phyloP scores from a whole-genome alignment of 345 rosid species.

The Salix suchowensis region DNA sequence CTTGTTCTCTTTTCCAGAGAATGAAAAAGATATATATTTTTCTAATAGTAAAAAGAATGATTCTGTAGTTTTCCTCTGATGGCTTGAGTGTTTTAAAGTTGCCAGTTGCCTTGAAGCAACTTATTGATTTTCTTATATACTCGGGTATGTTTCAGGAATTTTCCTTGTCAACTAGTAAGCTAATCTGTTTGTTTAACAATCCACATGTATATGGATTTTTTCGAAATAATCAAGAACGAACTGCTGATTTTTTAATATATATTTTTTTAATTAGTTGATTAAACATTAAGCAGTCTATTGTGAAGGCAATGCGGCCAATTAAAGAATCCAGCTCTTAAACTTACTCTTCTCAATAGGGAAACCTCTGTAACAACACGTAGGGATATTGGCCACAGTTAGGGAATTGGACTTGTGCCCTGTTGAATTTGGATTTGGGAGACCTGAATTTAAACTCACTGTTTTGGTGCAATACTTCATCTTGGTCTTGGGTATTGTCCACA shows the following conservation, averaged over 20 bases:
- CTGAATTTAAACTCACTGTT: neutral
- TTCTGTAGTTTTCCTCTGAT: neutral
- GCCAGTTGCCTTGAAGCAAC: neutral
- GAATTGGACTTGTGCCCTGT: neutral
- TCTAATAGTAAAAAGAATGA: neutral
- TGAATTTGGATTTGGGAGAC: neutral
- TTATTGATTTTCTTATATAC: neutral
- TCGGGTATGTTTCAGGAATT: neutral
- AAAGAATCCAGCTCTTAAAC: neutral
- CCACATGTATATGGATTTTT: neutral
- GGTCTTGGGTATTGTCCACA: neutral
- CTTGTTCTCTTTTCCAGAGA: neutral
- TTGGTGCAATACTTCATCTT: neutral
- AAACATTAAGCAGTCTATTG: neutral
- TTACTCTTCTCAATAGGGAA: neutral
- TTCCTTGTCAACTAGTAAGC: neutral
- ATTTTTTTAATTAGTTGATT: neutral
- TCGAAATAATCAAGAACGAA: neutral
- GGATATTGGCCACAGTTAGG: neutral
- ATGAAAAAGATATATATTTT: neutral
- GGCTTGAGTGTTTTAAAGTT: neutral
- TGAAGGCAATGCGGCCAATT: neutral
- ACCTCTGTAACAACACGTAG: neutral
- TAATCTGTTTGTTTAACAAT: neutral
- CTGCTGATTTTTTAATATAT: neutral